A percentile compares a stretch with the other conserved stretches of the same genome.
phyloP scores from a whole-genome alignment of 805 yeast genomes.

The Nakazawaea holstii region DNA sequence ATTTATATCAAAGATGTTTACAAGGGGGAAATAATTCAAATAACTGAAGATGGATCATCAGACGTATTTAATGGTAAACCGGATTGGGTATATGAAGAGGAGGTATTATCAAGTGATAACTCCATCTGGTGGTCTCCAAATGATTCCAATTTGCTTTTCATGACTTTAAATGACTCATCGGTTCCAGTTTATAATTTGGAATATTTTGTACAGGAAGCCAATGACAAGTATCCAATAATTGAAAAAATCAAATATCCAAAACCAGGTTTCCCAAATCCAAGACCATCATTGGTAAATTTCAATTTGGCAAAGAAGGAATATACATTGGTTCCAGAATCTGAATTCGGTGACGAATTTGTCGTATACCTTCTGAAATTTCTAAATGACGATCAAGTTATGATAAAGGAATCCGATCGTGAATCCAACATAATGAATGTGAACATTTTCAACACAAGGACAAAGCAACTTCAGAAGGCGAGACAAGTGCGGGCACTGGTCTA shows the following conservation, averaged over 20 bases:
- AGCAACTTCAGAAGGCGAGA: slow-evolving; percentile 33
- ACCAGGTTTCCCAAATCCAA: slow-evolving; percentile 64
- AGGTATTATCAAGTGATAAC: slow-evolving; percentile 51
- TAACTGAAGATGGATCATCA: slow-evolving; percentile 48
- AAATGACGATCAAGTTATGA: slow-evolving; percentile 38
- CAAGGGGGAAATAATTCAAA: slow-evolving; percentile 19
- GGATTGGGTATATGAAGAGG: slow-evolving; percentile 87
- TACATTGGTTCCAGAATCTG: slow-evolving; percentile 21
- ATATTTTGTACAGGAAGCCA: slow-evolving; percentile 35
- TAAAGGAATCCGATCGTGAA: slow-evolving; percentile 59
- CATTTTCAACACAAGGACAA: slow-evolving; percentile 28
- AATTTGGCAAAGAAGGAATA: slow-evolving; percentile 24
- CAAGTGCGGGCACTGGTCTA: slow-evolving; percentile 36
- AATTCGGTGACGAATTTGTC: slow-evolving; percentile 40
- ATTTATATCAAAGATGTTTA: slow-evolving; percentile 40
- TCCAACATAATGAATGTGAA: slow-evolving; percentile 52
- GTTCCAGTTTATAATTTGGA: slow-evolving; percentile 52
- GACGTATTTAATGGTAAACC: slow-evolving; percentile 62
- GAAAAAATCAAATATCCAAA: slow-evolving; percentile 60
- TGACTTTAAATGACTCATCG: slow-evolving; percentile 52
- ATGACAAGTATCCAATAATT: slow-evolving; percentile 39
- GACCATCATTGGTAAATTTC: slow-evolving; percentile 39
- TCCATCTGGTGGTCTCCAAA: slow-evolving; percentile 75
- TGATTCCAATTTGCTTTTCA: slow-evolving; percentile 48
- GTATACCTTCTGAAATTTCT: slow-evolving; percentile 64